Evolutionary conservation across 2,329 filamentous ascomycete genomes (phyloP).

Genomic region (Huntiella omanensis): DNA sequence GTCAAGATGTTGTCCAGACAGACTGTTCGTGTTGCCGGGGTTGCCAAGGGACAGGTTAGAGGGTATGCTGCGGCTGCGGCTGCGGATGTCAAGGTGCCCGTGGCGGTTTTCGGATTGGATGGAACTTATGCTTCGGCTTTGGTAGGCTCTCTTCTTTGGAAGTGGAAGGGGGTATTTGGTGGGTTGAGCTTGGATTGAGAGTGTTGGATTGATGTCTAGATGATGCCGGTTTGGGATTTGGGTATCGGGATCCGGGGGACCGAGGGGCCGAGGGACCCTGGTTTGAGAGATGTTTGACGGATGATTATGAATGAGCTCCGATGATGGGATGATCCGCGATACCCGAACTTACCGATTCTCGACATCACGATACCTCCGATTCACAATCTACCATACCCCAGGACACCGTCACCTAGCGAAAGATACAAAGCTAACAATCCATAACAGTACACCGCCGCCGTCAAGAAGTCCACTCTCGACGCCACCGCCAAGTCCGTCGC

Average conservation of each 20-base stretch:
- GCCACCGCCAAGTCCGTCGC: slow-evolving; percentile 63
- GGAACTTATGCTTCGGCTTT: slow-evolving; percentile 96
- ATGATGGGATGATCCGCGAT: background rate
- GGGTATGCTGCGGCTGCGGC: slow-evolving; percentile 78
- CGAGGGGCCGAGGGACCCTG: background rate
- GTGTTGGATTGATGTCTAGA: background rate
- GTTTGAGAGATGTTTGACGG: background rate
- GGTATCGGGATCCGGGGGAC: no score
- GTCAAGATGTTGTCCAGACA: slow-evolving; percentile 39
- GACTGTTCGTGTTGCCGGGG: slow-evolving; percentile 35
- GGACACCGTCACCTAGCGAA: background rate
- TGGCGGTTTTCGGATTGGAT: slow-evolving; percentile 86
- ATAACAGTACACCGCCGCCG: slow-evolving; percentile 80
- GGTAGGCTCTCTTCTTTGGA: slow-evolving; percentile 39
- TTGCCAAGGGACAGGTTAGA: slow-evolving; percentile 43
- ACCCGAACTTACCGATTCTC: no score
- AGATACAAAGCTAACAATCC: slow-evolving; percentile 11
- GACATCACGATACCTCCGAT: no score
- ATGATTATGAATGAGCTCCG: background rate
- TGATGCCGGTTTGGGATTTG: background rate
- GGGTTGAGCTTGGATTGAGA: background rate
- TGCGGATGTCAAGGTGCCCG: slow-evolving; percentile 59
- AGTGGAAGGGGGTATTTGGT: background rate
- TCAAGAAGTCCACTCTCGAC: slow-evolving; percentile 74
- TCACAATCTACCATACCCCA: background rate